These are phyloP conservation scores for Actinomortierella ambigua DNA, from an alignment of 371 early-diverging fungal species.

Conservation along the genomic window DNA sequence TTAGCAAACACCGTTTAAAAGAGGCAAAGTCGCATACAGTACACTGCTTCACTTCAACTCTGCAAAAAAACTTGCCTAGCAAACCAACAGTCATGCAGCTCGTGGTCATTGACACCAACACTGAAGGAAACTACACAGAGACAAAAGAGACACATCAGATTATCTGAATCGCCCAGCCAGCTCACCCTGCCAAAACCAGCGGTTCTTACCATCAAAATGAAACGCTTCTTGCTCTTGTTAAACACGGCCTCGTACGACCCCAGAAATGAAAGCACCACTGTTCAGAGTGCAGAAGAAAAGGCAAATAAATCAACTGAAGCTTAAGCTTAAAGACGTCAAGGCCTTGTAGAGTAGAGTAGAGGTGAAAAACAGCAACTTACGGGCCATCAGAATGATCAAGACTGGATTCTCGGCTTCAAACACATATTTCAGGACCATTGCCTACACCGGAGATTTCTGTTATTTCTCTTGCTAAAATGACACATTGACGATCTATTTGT, in stretches of 20 bases:
- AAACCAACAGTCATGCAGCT: conserved; percentile 7
- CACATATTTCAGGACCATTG: conserved; percentile 64
- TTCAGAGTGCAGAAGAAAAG: not conserved
- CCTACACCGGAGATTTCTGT: too few species aligned
- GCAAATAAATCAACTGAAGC: not conserved
- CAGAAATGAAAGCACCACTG: not conserved
- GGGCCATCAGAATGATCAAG: conserved; percentile 61
- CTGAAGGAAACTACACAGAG: conserved; percentile 2
- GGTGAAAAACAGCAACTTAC: conserved; percentile 40
- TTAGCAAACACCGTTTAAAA: not conserved
- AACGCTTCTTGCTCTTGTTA: conserved; percentile 61
- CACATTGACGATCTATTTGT: too few species aligned
- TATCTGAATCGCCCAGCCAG: not conserved
- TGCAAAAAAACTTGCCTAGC: conserved; percentile 4
- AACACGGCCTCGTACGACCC: conserved; percentile 65
- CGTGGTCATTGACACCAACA: conserved; percentile 1
- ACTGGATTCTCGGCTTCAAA: conserved; percentile 63
- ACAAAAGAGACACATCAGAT: not conserved
- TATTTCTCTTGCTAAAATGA: too few species aligned
- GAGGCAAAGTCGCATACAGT: not conserved
- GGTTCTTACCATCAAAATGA: conserved; percentile 63
- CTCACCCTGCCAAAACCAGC: not conserved
- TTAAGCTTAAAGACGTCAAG: too few species aligned
- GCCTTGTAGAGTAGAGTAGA: too few species aligned
- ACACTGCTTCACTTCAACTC: too few species aligned